Conservation (phyloP, 177 flowering plant genomes). For the Vitis hybrid region DNA sequence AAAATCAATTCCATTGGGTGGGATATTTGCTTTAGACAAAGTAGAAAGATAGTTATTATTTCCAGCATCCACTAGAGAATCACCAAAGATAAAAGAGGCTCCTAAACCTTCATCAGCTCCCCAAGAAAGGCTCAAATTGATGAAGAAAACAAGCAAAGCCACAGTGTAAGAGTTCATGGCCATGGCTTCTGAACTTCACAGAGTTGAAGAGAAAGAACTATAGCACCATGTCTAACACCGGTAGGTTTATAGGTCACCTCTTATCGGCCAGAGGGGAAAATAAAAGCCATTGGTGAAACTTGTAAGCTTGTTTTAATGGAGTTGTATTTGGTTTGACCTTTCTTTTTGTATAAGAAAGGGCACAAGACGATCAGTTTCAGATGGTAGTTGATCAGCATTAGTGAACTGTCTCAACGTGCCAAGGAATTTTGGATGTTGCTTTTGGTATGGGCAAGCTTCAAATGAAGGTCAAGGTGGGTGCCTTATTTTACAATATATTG, state of each 20-base stretch:
- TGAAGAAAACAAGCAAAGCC: constrained; percentile 21
- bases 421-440: constrained; percentile 16
- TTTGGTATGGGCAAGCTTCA: not conserved
- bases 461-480: not conserved
- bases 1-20: constrained; percentile 94
- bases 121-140: constrained; percentile 12
- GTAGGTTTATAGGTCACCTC: not conserved
- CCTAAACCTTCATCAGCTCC: constrained; percentile 38
- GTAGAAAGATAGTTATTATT: constrained; percentile 78
- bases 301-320: constrained; percentile 18
- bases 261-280: not conserved
- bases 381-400: constrained; percentile 43
- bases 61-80: constrained; percentile 93
- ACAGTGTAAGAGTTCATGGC: constrained; percentile 6
- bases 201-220: not conserved
- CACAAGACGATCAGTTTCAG: constrained; percentile 8
- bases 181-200: constrained; percentile 6
- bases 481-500: not conserved
- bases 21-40: constrained; percentile 73
- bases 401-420: constrained; percentile 19
- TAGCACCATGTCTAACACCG: not conserved
- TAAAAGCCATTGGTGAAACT: constrained; percentile 22
- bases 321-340: constrained; percentile 45
- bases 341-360: not conserved
- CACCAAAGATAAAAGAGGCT: constrained; percentile 87